A percentile compares a stretch with the other conserved stretches of the same genome.
Evolutionary conservation across 345 rosid genomes (phyloP).

Genomic region (Isatis tinctoria): DNA sequence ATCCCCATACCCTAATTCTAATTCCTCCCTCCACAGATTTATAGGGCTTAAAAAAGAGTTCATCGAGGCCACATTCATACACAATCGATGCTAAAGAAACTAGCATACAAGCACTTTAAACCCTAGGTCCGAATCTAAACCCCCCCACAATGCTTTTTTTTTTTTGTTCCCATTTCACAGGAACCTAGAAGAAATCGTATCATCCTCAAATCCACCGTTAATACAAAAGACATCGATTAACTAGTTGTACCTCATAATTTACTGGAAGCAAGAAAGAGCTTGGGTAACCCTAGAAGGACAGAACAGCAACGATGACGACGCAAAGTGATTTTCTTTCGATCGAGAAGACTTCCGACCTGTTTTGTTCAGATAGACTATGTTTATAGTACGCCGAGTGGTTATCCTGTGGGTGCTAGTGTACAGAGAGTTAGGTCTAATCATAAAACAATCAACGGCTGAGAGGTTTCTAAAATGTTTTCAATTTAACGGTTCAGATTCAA

Average conservation of each 20-base stretch:
- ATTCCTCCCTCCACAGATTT: background rate
- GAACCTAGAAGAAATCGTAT: background rate
- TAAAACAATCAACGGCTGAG: slow-evolving; percentile 2
- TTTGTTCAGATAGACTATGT: slow-evolving; percentile 11
- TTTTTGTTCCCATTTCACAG: background rate
- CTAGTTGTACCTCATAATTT: slow-evolving; percentile 21
- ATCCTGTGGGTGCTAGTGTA: background rate
- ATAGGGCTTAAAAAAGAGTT: background rate
- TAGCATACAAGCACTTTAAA: background rate
- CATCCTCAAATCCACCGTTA: background rate
- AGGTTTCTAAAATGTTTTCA: background rate
- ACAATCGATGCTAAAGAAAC: background rate
- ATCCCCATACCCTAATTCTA: slow-evolving; percentile 6
- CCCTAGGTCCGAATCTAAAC: slow-evolving; percentile 5
- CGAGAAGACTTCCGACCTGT: background rate
- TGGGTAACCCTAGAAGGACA: slow-evolving; percentile 21
- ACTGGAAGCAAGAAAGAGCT: background rate
- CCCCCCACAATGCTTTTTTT: background rate
- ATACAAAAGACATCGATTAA: background rate
- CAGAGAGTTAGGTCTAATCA: background rate
- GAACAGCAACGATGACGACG: background rate
- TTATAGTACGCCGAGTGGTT: background rate
- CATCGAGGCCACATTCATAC: background rate
- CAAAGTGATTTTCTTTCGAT: slow-evolving; percentile 12
- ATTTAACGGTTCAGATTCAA: slow-evolving; percentile 3